Conservation (phyloP, 192 early-diverging fungal species). For the Oehlia diaphana region DNA sequence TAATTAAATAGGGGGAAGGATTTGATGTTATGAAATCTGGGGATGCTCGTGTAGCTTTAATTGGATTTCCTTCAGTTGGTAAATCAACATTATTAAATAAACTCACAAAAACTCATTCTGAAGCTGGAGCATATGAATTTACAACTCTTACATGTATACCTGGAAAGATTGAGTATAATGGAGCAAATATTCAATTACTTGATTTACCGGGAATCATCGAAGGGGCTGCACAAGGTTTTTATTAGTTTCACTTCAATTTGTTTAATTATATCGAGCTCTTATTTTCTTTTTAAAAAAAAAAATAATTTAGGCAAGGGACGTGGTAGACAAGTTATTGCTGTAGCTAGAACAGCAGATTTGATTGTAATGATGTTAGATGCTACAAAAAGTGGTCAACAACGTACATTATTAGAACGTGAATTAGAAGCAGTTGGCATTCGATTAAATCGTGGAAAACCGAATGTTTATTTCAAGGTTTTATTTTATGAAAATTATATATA, state of each 20-base stretch:
- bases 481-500: neutral
- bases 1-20: conserved; percentile 68
- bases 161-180: conserved; percentile 93
- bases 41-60: conserved; percentile 92
- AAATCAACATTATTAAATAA: conserved; percentile 96
- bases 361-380: conserved; percentile 99
- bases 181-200: conserved; percentile 94
- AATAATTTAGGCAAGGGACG: conserved; percentile 71
- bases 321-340: conserved; percentile 96
- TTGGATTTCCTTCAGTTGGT: conserved; percentile 98
- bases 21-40: conserved; percentile 99
- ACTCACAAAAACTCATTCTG: conserved; percentile 89
- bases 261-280: neutral
- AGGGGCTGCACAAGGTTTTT: conserved; percentile 87
- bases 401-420: conserved; percentile 84
- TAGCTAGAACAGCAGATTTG: conserved; percentile 94
- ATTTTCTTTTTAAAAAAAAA: neutral
- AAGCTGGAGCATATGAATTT: conserved; percentile 89
- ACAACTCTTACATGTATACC: conserved; percentile 96
- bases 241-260: neutral
- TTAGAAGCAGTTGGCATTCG: conserved; percentile 96
- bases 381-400: conserved; percentile 85
- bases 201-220: conserved; percentile 99
- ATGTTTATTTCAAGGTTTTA: conserved; percentile 90
- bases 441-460: conserved; percentile 82